Base-by-base conservation (phyloP, 257 asterid genomes). In the Capsicum chinense region DNA sequence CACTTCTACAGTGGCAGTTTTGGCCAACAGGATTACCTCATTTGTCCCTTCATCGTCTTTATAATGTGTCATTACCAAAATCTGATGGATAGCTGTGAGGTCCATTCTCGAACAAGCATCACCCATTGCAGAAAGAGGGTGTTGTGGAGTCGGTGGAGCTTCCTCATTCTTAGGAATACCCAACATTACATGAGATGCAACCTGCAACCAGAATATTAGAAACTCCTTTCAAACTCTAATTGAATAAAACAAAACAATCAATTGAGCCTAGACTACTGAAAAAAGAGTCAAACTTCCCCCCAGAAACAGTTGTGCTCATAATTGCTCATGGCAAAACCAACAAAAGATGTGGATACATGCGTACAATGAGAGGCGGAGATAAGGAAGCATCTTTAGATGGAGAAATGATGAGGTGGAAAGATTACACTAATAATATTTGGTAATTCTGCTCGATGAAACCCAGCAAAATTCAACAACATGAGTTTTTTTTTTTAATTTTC, bases 101-200 rank as follows among this genome's bases (percentile, higher is more conserved):
- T 95, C 98, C 98, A 92, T 92, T 63, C 98, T 93, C 4, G 98
- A 93, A 87, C 98, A 95, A 47, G 98, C 98, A 90, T 95, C 98
- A 9, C 95, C 97, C 98, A 95, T 95, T 35, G 98, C 95, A 80
- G 98, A 96, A 84, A 94, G 97, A 50, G 97, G 98, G 88, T 88
- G 99, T 44, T 94, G 98, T 59, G 98, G 99, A 26, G 98, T 92
- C 9, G 97, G 87, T n/a, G 98, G 98, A 52, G 92, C 84, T 90
- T 94, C 98, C 76, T 94, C 98, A 14, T 76, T 91, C 93, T 93
- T 94, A 35, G 92, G 93, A 79, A 96, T 94, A 84, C 99, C 97
- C 91, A 96, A 87, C 98, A 96, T 92, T 89, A 88, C 97, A 83
- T 96, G 86, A 84, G 99, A 96, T 47, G 97, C 97, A 73, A 94